Percentiles rank a stretch among this genome's conserved stretches.
Evolutionary conservation across 768 basidiomycete species (phyloP).

Genomic region (Mycena haematopus): DNA sequence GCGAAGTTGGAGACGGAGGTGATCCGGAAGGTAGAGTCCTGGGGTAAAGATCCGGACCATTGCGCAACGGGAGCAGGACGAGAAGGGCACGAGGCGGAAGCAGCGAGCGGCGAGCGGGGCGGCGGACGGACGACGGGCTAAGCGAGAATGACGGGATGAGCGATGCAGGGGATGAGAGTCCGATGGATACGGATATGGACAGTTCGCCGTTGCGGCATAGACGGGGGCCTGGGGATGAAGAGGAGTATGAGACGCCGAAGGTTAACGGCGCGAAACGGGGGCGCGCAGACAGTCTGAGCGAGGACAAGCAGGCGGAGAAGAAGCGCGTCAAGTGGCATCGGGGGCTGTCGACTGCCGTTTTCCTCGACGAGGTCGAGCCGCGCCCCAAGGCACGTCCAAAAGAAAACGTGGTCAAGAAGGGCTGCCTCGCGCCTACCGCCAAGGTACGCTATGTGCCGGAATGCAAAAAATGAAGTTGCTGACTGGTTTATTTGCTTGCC

Average conservation of each 20-base stretch:
- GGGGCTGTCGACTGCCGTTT: constrained; percentile 66
- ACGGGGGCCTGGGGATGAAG: constrained; percentile 81
- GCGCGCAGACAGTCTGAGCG: constrained; percentile 42
- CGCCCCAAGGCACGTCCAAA: constrained; percentile 51
- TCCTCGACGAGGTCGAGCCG: constrained; percentile 67
- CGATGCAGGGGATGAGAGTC: constrained; percentile 38
- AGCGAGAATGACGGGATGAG: constrained; percentile 36
- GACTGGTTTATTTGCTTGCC: constrained; percentile 13
- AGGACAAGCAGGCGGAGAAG: constrained; percentile 40
- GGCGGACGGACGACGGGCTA: constrained; percentile 45
- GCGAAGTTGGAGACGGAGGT: constrained; percentile 73
- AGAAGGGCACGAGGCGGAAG: constrained; percentile 56
- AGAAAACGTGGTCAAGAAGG: constrained; percentile 52
- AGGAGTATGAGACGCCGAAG: constrained; percentile 76
- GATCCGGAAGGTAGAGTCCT: constrained; percentile 77
- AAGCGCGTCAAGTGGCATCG: constrained; percentile 82
- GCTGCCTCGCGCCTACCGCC: constrained; percentile 71
- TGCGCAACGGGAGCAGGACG: constrained; percentile 70
- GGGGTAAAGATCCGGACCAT: constrained; percentile 74
- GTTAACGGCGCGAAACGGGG: constrained; percentile 48
- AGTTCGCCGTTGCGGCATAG: constrained; percentile 46
- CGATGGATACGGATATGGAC: constrained; percentile 33
- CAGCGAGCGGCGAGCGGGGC: constrained; percentile 67
- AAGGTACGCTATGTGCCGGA: constrained; percentile 56
- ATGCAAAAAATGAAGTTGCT: constrained; percentile 9